Evolutionary conservation across 352 stramenopile genomes (phyloP).

Genomic region (Phytophthora sansomeana): DNA sequence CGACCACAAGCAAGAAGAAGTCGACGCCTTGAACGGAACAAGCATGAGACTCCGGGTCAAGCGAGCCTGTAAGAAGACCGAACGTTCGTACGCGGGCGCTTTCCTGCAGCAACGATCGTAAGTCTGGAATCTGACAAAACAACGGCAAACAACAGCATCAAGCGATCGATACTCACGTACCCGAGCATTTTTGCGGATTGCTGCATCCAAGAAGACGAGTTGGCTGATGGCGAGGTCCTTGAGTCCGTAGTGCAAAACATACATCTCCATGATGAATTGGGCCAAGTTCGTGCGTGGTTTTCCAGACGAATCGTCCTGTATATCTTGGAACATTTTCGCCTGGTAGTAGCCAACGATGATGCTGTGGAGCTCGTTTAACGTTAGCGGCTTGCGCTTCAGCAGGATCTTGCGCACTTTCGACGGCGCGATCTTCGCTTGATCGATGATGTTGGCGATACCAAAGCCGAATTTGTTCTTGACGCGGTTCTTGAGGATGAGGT

Average conservation of each 20-base stretch:
- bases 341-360: conserved; percentile 86
- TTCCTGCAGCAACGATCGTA: conserved; percentile 42
- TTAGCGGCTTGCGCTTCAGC: conserved; percentile 75
- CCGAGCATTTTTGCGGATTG: conserved; percentile 69
- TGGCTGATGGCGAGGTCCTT: conserved; percentile 85
- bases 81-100: conserved; percentile 75
- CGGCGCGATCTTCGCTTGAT: conserved; percentile 73
- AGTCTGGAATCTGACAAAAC: not conserved
- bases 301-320: conserved; percentile 69
- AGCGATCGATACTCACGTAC: conserved; percentile 35
- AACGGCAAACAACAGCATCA: not conserved
- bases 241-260: conserved; percentile 81
- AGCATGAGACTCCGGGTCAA: conserved; percentile 79
- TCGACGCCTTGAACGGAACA: conserved; percentile 80
- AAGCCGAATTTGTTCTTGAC: conserved; percentile 71
- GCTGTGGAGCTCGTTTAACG: conserved; percentile 70
- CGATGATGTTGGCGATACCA: conserved; percentile 81
- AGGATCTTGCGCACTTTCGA: conserved; percentile 83
- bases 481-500: conserved; percentile 65
- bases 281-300: conserved; percentile 65
- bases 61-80: conserved; percentile 69
- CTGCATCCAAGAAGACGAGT: conserved; percentile 79
- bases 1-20: conserved; percentile 79
- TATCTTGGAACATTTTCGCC: conserved; percentile 83
- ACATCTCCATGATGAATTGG: conserved; percentile 89